Conservation (phyloP, 2,329 filamentous ascomycete genomes). For the Botrytis paeoniae region DNA sequence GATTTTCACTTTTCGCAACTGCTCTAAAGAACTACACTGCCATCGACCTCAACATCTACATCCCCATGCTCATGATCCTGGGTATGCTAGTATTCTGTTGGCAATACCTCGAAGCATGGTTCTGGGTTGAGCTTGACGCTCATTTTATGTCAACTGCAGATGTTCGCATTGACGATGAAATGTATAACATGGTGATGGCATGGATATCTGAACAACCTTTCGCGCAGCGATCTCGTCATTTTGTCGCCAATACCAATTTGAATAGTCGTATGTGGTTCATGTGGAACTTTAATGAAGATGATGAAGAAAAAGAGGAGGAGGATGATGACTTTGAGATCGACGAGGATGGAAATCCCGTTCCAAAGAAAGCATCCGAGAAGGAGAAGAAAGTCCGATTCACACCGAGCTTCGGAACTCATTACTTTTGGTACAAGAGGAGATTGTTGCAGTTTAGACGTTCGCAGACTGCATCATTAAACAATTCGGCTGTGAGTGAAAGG, state of each 20-base stretch:
- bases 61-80: conserved; percentile 54
- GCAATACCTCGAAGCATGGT: conserved; percentile 50
- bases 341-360: conserved; percentile 29
- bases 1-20: conserved; percentile 57
- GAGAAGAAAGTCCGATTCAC: conserved; percentile 53
- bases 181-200: conserved; percentile 69
- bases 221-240: conserved; percentile 55
- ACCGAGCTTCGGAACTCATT: conserved; percentile 63
- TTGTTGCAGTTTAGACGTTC: conserved; percentile 57
- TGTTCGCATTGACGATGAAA: conserved; percentile 66
- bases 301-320: conserved; percentile 48
- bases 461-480: conserved; percentile 46
- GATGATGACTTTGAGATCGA: conserved; percentile 33
- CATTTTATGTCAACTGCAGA: conserved; percentile 65
- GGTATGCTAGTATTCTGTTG: conserved; percentile 50
- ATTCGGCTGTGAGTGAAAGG: conserved; percentile 46
- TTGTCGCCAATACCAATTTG: conserved; percentile 63
- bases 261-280: conserved; percentile 52
- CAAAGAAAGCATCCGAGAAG: conserved; percentile 34
- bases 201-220: conserved; percentile 66
- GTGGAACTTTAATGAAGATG: conserved; percentile 43
- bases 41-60: conserved; percentile 60
- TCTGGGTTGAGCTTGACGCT: conserved; percentile 48
- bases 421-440: conserved; percentile 63
- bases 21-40: conserved; percentile 55